These are phyloP conservation scores for Rubroboletus pulcherrimus DNA, from an alignment of 768 basidiomycete genomes.

Conservation along the genomic window DNA sequence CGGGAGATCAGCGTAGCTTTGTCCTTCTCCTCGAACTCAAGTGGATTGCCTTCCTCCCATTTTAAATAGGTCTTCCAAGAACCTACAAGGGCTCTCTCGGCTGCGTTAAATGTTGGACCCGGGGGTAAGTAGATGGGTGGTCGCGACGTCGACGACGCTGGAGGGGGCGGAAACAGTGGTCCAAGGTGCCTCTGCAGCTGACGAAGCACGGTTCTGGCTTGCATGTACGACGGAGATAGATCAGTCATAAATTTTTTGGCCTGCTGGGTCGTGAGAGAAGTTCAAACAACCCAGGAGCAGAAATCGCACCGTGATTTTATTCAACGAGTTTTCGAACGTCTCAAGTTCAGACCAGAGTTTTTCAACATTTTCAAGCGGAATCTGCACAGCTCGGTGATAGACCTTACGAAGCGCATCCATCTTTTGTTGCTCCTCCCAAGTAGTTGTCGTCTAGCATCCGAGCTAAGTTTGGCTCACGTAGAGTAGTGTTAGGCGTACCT, in stretches of 20 bases:
- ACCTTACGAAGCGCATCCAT: constrained; percentile 90
- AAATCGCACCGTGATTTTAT: constrained; percentile 70
- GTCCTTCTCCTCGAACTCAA: constrained; percentile 88
- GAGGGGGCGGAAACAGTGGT: constrained; percentile 52
- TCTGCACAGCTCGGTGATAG: constrained; percentile 91
- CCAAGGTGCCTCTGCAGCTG: constrained; percentile 71
- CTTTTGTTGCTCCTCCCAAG: constrained; percentile 95
- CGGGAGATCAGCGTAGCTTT: constrained; percentile 60
- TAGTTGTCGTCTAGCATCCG: constrained; percentile 55
- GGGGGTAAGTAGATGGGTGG: constrained; percentile 59
- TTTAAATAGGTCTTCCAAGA: constrained; percentile 91
- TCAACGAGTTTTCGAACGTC: constrained; percentile 83
- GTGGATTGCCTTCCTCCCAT: constrained; percentile 93
- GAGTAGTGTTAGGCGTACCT: constrained; percentile 45
- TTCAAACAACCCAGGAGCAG: neutral
- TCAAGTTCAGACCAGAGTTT: constrained; percentile 92
- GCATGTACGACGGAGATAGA: constrained; percentile 91
- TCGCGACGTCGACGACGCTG: constrained; percentile 39
- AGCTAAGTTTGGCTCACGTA: constrained; percentile 1
- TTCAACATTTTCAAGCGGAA: constrained; percentile 92
- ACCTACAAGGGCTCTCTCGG: constrained; percentile 72
- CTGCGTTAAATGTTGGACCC: constrained; percentile 65
- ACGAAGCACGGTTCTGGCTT: constrained; percentile 84
- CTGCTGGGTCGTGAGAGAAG: constrained; percentile 33
- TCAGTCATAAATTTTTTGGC: constrained; percentile 96